Percentiles rank a stretch among this genome's conserved stretches.
These are phyloP conservation scores for Incumbomyces delicatus DNA, from an alignment of 2,329 filamentous ascomycete genomes.

Conservation along the genomic window DNA sequence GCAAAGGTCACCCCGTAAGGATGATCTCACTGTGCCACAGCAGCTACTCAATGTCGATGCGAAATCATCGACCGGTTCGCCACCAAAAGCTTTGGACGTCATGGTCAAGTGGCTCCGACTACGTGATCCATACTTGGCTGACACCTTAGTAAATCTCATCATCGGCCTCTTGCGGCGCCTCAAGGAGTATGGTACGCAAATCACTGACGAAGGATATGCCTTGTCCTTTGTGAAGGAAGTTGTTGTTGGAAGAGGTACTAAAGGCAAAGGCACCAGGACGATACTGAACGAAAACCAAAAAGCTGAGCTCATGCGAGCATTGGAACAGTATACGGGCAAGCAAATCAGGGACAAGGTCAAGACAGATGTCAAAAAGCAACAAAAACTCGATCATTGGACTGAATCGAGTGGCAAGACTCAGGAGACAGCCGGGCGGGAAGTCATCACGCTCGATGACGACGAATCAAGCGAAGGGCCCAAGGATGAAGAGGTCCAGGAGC, in stretches of 20 bases:
- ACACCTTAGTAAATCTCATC: constrained; percentile 70
- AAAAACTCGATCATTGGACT: constrained; percentile 26
- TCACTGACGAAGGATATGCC: constrained; percentile 55
- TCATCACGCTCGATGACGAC: constrained; percentile 25
- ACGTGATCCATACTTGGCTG: constrained; percentile 75
- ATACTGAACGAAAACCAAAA: constrained; percentile 76
- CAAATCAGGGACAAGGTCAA: constrained; percentile 34
- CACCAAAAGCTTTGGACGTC: constrained; percentile 53
- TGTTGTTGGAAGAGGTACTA: constrained; percentile 27
- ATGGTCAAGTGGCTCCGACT: constrained; percentile 85
- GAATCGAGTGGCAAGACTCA: constrained; percentile 8
- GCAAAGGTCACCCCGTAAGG: constrained; percentile 31
- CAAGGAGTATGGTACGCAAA: constrained; percentile 28
- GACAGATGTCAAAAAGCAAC: constrained; percentile 33
- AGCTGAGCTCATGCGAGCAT: constrained; percentile 60
- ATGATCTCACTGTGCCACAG: constrained; percentile 35
- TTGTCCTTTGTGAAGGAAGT: constrained; percentile 50
- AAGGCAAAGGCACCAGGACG: constrained; percentile 54
- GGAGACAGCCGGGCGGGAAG: constrained; percentile 22
- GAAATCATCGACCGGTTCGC: constrained; percentile 30
- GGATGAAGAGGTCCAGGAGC: constrained; percentile 23
- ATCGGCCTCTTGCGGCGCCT: constrained; percentile 74
- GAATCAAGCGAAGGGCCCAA: constrained; percentile 29
- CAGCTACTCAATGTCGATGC: constrained; percentile 42
- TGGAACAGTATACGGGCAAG: constrained; percentile 44